phyloP scores from a whole-genome alignment of 2,329 filamentous ascomycete species.

The Botryotinia convoluta region DNA sequence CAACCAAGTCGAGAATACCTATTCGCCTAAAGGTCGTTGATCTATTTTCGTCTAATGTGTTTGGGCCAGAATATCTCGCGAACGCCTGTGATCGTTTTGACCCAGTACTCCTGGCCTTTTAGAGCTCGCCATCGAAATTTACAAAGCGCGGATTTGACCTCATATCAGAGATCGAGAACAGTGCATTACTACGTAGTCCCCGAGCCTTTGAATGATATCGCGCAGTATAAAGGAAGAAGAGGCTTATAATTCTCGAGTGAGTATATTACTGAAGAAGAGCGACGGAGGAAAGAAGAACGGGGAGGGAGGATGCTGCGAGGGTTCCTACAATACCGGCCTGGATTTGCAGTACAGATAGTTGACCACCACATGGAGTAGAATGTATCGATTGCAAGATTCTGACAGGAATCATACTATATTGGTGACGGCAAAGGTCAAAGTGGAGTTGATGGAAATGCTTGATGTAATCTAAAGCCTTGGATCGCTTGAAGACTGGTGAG shows the following conservation, averaged over 20 bases:
- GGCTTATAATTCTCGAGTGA: not conserved
- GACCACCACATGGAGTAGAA: not conserved
- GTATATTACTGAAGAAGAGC: not conserved
- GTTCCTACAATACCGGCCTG: not conserved
- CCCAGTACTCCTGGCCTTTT: too few relatives aligned
- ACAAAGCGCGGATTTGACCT: not conserved
- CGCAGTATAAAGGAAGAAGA: not conserved
- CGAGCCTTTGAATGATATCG: not conserved
- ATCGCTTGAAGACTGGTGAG: not conserved
- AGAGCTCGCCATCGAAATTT: not conserved
- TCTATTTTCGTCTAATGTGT: not conserved
- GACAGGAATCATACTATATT: not conserved
- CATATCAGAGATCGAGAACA: not conserved
- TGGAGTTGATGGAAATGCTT: not conserved
- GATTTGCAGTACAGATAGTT: not conserved
- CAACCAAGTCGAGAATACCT: not conserved
- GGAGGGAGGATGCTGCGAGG: not conserved
- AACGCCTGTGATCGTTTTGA: not conserved
- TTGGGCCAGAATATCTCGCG: not conserved
- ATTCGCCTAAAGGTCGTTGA: not conserved
- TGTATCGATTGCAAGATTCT: not conserved
- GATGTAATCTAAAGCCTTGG: not conserved
- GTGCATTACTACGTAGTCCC: not conserved
- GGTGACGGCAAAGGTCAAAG: not conserved
- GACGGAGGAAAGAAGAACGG: not conserved